These are phyloP conservation scores for Hippophae tibetana DNA, from an alignment of 306 rosid species.

Conservation along the genomic window DNA sequence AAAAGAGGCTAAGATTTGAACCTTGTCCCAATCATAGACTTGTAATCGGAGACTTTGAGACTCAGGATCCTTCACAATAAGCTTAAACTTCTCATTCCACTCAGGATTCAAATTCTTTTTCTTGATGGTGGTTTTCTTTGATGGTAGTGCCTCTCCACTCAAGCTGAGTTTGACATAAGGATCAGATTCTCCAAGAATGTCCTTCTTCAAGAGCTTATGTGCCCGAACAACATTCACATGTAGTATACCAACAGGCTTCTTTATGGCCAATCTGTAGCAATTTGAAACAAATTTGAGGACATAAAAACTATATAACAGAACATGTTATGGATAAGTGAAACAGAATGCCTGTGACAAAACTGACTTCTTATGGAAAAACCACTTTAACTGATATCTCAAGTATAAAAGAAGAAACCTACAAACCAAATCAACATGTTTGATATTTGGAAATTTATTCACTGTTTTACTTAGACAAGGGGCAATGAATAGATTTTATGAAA, in stretches of 20 bases:
- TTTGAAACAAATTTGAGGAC: background rate
- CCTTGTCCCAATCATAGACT: conserved; percentile 97
- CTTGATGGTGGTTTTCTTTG: conserved; percentile 75
- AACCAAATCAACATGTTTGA: too few relatives aligned
- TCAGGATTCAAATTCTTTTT: conserved; percentile 73
- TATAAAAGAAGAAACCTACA: too few relatives aligned
- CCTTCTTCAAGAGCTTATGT: conserved; percentile 73
- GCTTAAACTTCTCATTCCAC: conserved; percentile 87
- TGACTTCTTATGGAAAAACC: too few relatives aligned
- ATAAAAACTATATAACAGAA: background rate
- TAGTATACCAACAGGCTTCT: conserved; percentile 89
- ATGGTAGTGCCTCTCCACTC: conserved; percentile 55
- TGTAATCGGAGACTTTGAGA: conserved; percentile 72
- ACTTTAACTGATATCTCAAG: too few relatives aligned
- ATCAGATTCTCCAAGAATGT: conserved; percentile 81
- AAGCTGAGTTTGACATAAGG: conserved; percentile 81
- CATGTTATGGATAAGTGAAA: too few relatives aligned
- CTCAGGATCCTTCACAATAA: conserved; percentile 64
- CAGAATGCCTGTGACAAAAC: background rate
- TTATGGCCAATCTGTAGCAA: conserved; percentile 40
- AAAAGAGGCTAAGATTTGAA: conserved; percentile 18
- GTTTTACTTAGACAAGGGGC: too few relatives aligned
- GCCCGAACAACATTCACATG: conserved; percentile 84
- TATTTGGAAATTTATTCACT: too few relatives aligned
- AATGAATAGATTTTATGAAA: background rate